Percentiles rank a stretch among this genome's conserved stretches.
Conservation (phyloP, 208 protist species). For the Trypanosoma conorhini region DNA sequence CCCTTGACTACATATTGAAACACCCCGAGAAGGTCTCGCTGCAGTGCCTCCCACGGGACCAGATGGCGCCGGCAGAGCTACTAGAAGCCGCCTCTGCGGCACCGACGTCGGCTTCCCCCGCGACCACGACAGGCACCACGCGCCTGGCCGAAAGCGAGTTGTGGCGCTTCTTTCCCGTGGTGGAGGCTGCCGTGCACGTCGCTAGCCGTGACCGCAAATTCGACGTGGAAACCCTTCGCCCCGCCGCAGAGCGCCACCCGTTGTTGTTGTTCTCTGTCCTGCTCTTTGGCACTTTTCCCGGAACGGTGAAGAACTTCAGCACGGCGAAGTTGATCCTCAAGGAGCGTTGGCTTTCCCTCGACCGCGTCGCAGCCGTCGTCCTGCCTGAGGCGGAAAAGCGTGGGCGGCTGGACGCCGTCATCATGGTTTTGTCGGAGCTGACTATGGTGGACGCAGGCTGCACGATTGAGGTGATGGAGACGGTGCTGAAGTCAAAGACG, state of each 20-base stretch:
- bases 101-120: neutral
- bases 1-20: constrained; percentile 83
- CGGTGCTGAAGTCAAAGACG: constrained; percentile 69
- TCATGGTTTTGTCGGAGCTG: constrained; percentile 81
- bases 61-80: constrained; percentile 51
- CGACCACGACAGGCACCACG: constrained; percentile 11
- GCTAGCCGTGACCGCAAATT: constrained; percentile 80
- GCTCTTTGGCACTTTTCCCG: constrained; percentile 59
- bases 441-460: constrained; percentile 54
- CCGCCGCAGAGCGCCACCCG: constrained; percentile 64
- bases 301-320: constrained; percentile 84
- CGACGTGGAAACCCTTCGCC: constrained; percentile 68
- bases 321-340: constrained; percentile 66
- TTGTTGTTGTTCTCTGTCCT: constrained; percentile 75
- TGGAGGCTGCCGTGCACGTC: constrained; percentile 83
- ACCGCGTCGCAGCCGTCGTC: constrained; percentile 58
- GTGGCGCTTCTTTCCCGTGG: constrained; percentile 77
- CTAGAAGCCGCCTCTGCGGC: constrained; percentile 25
- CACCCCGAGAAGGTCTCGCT: constrained; percentile 83
- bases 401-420: constrained; percentile 60
- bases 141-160: constrained; percentile 59
- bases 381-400: constrained; percentile 72
- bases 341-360: constrained; percentile 52
- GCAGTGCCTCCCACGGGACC: constrained; percentile 47
- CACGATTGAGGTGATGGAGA: constrained; percentile 73